phyloP scores from a whole-genome alignment of 164 flowering plant species.

The Litsea cubeba region DNA sequence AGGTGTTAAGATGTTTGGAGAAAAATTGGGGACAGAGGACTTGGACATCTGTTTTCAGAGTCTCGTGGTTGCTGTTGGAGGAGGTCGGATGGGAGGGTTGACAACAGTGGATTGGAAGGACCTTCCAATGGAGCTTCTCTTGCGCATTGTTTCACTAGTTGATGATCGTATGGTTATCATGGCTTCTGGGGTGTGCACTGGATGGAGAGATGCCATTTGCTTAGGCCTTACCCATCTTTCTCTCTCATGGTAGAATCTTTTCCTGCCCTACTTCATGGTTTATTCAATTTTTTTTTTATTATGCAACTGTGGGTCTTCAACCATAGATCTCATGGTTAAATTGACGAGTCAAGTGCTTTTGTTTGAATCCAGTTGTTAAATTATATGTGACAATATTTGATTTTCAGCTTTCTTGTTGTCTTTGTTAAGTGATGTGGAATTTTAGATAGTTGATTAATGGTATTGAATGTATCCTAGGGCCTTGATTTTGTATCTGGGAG shows the following conservation, averaged over 20 bases:
- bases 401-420: too few relatives aligned
- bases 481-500: not conserved
- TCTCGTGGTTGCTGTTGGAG: constrained; percentile 39
- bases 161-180: constrained; percentile 74
- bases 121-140: constrained; percentile 86
- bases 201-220: constrained; percentile 90
- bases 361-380: too few relatives aligned
- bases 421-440: too few relatives aligned
- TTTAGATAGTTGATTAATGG: not conserved
- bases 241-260: constrained; percentile 64
- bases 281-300: not conserved
- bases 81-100: constrained; percentile 27
- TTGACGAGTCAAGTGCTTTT: too few relatives aligned
- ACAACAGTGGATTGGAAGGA: constrained; percentile 78
- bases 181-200: constrained; percentile 92
- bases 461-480: not conserved
- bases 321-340: not conserved
- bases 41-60: constrained; percentile 59
- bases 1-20: constrained; percentile 28
- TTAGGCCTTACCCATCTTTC: constrained; percentile 73
- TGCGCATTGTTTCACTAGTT: constrained; percentile 72
- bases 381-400: too few relatives aligned
- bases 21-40: constrained; percentile 27
- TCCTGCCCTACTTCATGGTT: not conserved
- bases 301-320: not conserved